phyloP scores from a whole-genome alignment of 768 basidiomycete genomes.

The Coprinopsis marcescibilis region DNA sequence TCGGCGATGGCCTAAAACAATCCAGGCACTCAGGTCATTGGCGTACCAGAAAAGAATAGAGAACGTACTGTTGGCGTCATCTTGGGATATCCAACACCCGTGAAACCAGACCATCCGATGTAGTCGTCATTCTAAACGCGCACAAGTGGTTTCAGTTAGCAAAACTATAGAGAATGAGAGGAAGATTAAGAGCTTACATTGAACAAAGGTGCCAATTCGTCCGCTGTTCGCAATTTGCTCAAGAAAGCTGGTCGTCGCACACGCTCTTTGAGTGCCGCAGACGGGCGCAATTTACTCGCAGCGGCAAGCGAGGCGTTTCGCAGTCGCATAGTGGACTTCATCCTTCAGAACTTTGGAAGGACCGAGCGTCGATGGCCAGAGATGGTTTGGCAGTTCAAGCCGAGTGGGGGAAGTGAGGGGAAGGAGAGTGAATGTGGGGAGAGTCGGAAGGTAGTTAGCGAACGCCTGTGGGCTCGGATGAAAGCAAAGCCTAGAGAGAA shows the following conservation, averaged over 20 bases:
- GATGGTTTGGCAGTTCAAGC: background rate
- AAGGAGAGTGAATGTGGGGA: too few species aligned
- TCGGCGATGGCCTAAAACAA: slow-evolving; percentile 38
- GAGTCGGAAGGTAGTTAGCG: too few species aligned
- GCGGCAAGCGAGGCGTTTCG: slow-evolving; percentile 5
- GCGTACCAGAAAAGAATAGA: background rate
- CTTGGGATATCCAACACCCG: slow-evolving; percentile 47
- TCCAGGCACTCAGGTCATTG: background rate
- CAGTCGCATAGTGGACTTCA: slow-evolving; percentile 4
- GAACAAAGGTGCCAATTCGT: slow-evolving; percentile 20
- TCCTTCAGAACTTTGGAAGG: too few species aligned
- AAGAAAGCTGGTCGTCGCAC: slow-evolving; percentile 34
- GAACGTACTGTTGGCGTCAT: slow-evolving; percentile 34
- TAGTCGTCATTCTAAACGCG: slow-evolving; percentile 38
- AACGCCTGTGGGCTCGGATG: too few species aligned
- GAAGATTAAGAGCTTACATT: slow-evolving; percentile 1
- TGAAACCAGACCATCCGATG: slow-evolving; percentile 48
- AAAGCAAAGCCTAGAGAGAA: too few species aligned
- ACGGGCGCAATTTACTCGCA: slow-evolving; percentile 10
- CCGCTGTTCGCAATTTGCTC: slow-evolving; percentile 29
- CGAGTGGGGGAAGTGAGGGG: too few species aligned
- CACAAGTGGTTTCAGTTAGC: background rate
- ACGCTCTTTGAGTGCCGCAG: slow-evolving; percentile 35
- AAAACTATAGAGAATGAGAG: background rate
- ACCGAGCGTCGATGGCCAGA: background rate